phyloP scores from a whole-genome alignment of 768 basidiomycete species.

The Xerocomellus intermedius region DNA sequence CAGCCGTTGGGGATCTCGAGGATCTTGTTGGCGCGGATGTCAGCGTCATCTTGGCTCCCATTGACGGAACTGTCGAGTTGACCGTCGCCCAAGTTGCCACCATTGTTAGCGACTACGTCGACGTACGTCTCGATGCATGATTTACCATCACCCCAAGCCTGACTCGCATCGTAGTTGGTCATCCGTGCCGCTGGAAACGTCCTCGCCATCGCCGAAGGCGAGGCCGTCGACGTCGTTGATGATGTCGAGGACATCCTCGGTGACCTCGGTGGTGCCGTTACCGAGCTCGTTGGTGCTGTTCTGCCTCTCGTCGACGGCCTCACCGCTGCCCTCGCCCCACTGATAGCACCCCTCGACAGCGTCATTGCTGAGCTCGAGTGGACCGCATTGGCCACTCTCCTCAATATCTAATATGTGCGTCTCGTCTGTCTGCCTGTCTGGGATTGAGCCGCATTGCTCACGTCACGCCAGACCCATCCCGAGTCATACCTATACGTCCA shows the following conservation, averaged over 20 bases:
- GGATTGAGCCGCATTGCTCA: no score
- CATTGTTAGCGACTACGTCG: conserved; percentile 23
- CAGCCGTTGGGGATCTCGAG: conserved; percentile 24
- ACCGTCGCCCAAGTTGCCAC: conserved; percentile 26
- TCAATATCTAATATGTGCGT: conserved; percentile 15
- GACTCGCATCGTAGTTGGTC: conserved; percentile 18
- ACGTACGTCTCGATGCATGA: conserved; percentile 12
- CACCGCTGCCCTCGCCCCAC: conserved; percentile 18
- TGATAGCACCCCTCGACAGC: conserved; percentile 16
- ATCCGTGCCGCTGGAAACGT: conserved; percentile 27
- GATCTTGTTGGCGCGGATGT: conserved; percentile 24
- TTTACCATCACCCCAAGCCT: background rate
- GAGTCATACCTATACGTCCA: no score
- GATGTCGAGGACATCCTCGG: background rate
- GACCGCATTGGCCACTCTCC: conserved; percentile 19
- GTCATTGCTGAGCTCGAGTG: conserved; percentile 26
- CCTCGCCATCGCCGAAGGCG: conserved; percentile 14
- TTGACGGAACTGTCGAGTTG: conserved; percentile 7
- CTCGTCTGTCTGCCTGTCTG: no score
- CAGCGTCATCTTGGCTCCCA: conserved; percentile 14
- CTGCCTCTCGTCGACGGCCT: conserved; percentile 24
- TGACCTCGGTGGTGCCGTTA: conserved; percentile 20
- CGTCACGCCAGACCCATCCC: no score
- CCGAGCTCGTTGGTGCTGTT: conserved; percentile 14
- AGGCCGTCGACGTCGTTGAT: background rate